Percentiles rank a stretch among this genome's conserved stretches.
These are phyloP conservation scores for Thraustochytrium striatum DNA, from an alignment of 352 stramenopile species.

Conservation along the genomic window DNA sequence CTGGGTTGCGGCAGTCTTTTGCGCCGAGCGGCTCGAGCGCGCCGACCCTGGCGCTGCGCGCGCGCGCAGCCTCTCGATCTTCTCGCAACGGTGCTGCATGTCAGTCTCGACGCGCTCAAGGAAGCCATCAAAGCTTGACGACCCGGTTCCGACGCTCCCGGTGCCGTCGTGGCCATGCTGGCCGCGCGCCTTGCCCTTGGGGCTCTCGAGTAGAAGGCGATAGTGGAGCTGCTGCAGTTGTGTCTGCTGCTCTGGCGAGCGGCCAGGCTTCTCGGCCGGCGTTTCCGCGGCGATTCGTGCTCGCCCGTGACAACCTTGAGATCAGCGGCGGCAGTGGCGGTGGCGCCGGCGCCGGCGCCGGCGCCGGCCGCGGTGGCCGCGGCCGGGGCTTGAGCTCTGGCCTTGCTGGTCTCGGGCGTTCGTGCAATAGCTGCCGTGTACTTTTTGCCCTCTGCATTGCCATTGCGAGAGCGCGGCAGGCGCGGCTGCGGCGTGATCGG, in stretches of 20 bases:
- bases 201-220: not conserved
- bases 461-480: not conserved
- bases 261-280: not conserved
- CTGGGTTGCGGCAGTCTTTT: not conserved
- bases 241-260: not conserved
- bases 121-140: not conserved
- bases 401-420: not conserved
- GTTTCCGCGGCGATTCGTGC: too few relatives aligned
- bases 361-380: not conserved
- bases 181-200: not conserved
- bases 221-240: not conserved
- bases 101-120: slow-evolving; percentile 11
- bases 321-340: not conserved
- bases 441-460: not conserved
- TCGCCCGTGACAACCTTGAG: not conserved
- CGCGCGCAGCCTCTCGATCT: not conserved
- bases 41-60: not conserved
- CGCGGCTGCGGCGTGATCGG: not conserved
- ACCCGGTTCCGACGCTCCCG: not conserved
- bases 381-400: not conserved
- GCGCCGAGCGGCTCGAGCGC: not conserved
- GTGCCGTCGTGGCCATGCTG: not conserved
- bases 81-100: not conserved
- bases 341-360: not conserved
- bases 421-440: not conserved